Evolutionary conservation across 169 alveolate genomes (phyloP), one percentile per base, ranked within the genome.

Genomic region (Besnoitia besnoiti): DNA sequence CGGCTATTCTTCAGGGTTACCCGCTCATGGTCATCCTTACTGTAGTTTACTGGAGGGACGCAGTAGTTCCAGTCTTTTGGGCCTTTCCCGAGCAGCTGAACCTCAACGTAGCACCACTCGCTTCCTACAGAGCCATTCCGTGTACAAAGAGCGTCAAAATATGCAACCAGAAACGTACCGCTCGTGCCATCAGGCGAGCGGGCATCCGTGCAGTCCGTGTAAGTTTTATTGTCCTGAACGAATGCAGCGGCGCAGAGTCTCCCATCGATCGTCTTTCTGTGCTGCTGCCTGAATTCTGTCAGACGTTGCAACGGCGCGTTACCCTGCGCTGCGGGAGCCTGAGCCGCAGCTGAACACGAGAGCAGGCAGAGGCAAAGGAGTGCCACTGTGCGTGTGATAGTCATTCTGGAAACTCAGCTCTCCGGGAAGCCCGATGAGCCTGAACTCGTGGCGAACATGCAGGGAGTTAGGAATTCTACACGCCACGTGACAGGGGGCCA

Each of bases 81-180:
- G 14, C 98, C 99, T 35, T 96, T 97, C 49, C 98, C 98, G 50
- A 97, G 95, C 49, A 97, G 94, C 91, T 97, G 99, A n/a, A 97
- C 98, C 93, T 97, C 99, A 42, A 97, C 98, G 92, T 97, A 97
- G 91, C 99, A 97, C 99, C 99, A 97, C 62, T 97, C 99, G 42
- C 97, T 91, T 40, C 98, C 98, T 93, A 95, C 19, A 16, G 49
- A 8, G 46, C 24, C 46, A 67, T n/a, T 37, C 24, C 30, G 33
- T 33, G 47, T 5, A 24, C 24, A 39, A 7, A 33, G 0, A 0
- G 46, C 24, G 40, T 24, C 80, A 67, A 33, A 67, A 19, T 24
- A 8, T 39, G 44, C 21, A 24, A 0, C 40, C 3, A 12, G 33
- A 67, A 67, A 33, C 93, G 10, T 49, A 94, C 98, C 98, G 16